Conservation (phyloP, 352 stramenopile species). For the Phytophthora podocarpi region DNA sequence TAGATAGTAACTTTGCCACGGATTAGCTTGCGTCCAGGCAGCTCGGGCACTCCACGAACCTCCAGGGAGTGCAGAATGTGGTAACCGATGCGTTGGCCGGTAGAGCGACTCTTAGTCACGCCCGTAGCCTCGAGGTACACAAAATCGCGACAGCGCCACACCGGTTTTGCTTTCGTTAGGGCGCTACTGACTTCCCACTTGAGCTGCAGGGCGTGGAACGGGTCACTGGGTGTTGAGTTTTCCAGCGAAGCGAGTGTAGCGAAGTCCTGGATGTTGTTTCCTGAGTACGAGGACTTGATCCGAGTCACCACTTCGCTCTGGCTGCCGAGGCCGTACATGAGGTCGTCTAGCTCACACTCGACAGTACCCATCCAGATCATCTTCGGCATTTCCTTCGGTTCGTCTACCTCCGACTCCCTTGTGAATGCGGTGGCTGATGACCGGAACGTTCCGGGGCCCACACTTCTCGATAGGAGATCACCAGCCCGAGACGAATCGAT, state of each 20-base stretch:
- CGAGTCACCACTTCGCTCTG: conserved; percentile 34
- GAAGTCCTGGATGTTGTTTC: conserved; percentile 32
- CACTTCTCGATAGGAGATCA: conserved; percentile 16
- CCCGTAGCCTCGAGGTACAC: conserved; percentile 50
- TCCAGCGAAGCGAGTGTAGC: conserved; percentile 28
- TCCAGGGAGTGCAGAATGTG: conserved; percentile 57
- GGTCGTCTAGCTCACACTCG: conserved; percentile 35
- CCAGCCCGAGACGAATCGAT: conserved; percentile 22
- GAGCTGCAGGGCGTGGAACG: conserved; percentile 35
- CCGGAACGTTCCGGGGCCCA: conserved; percentile 5
- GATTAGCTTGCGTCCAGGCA: conserved; percentile 37
- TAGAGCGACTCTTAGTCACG: conserved; percentile 26
- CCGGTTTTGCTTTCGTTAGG: conserved; percentile 23
- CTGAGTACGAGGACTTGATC: conserved; percentile 38
- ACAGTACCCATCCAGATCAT: conserved; percentile 39
- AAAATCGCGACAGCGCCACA: conserved; percentile 49
- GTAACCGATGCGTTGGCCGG: conserved; percentile 43
- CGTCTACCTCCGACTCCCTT: background rate
- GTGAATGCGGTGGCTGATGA: conserved; percentile 2
- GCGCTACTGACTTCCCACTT: conserved; percentile 33
- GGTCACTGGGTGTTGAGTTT: conserved; percentile 20
- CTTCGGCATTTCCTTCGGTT: conserved; percentile 19
- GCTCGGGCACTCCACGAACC: conserved; percentile 36
- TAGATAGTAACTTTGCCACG: conserved; percentile 33
- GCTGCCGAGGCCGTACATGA: conserved; percentile 43